Evolutionary conservation across 306 rosid species (phyloP).

Genomic region (Rosa rugosa): DNA sequence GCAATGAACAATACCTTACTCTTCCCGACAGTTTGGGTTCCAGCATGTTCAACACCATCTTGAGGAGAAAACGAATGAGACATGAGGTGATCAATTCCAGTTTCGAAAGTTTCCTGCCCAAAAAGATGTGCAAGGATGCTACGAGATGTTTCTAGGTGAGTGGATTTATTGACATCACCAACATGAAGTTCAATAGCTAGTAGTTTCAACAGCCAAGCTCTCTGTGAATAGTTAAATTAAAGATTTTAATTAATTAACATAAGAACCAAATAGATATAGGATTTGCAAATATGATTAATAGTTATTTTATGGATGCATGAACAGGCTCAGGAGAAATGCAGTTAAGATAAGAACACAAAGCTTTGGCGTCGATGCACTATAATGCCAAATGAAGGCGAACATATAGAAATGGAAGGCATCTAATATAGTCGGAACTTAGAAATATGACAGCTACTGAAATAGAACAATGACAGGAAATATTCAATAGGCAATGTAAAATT

Average conservation of each 20-base stretch:
- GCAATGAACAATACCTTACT: constrained; percentile 62
- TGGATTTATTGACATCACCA: constrained; percentile 66
- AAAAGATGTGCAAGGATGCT: constrained; percentile 72
- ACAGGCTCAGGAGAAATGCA: not conserved
- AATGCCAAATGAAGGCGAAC: not conserved
- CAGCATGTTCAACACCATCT: constrained; percentile 49
- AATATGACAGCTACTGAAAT: not conserved
- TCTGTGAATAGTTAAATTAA: constrained; percentile 42
- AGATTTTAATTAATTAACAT: not conserved
- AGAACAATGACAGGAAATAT: not conserved
- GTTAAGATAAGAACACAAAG: not conserved
- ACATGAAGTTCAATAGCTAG: constrained; percentile 85
- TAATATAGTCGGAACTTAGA: not conserved
- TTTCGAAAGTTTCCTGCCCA: constrained; percentile 54
- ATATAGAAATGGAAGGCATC: not conserved
- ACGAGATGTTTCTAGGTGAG: constrained; percentile 68
- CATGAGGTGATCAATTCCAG: constrained; percentile 39
- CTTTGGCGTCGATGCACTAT: not conserved
- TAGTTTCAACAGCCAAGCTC: constrained; percentile 90
- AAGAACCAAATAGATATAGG: not conserved
- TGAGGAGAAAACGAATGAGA: constrained; percentile 36
- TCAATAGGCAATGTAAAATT: not conserved
- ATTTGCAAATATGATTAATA: not conserved
- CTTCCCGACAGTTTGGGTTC: constrained; percentile 62
- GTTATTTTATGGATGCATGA: not conserved